Evolutionary conservation across 176 grass and related monocot species (phyloP), one percentile per base, ranked within the genome.

Genomic region (Oryza officinalis): DNA sequence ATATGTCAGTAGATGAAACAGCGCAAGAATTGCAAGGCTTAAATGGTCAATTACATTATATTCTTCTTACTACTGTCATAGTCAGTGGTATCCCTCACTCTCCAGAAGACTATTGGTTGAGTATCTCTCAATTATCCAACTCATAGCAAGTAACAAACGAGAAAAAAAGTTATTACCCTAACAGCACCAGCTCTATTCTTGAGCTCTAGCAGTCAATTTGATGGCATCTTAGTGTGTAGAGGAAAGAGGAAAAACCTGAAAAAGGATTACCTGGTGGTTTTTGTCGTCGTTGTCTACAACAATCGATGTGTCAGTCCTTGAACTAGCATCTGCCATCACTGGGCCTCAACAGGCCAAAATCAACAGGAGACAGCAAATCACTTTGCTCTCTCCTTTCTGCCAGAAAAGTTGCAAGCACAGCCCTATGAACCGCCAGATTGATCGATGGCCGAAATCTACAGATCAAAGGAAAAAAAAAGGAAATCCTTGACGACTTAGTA

Each of bases 301-400:
- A 67, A 69, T 85, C n/a, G 92, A 94, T 8, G 85, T 94, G 84
- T 91, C 89, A 80, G 92, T 94, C 81, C 87, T 79, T 11, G 89
- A 91, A 27, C 92, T 91, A 27, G 80, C 89, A 87, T 89, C 92
- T 54, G 89, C 89, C 92, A 94, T 94, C 67, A 88, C 81, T 47
- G 20, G 78, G 70, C 87, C 44, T 79, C 49, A 65, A 28, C 28
- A 30, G 67, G 4, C 71, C 78, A 63, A 35, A 15, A 71, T 74
- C 67, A 27, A 14, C 13, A 82, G 75, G 54, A 81, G 86, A 79
- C 44, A 85, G 73, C 63, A 91, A 81, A 74, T 78, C 80, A 13
- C 45, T 83, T 85, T 89, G 89, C 68, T 84, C 31, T 72, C 69
- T 74, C 70, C 72, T 84, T n/a, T 41, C 27, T 43, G 63, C 27